These are phyloP conservation scores for Physaria fendleri DNA, from an alignment of 345 rosid genomes.

Conservation along the genomic window DNA sequence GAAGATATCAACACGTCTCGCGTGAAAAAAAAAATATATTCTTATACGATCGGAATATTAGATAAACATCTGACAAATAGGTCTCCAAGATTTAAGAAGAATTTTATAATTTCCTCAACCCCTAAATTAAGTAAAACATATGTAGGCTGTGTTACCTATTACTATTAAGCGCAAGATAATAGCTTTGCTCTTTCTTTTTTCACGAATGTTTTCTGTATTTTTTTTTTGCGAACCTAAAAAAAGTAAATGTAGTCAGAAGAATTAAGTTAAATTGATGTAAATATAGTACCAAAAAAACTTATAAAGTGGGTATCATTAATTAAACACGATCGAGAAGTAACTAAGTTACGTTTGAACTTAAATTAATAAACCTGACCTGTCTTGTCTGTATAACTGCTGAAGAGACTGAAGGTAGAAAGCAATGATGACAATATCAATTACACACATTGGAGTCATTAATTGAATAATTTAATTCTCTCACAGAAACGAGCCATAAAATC, in stretches of 20 bases:
- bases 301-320: not conserved
- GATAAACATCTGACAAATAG: not conserved
- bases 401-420: constrained; percentile 20
- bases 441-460: not conserved
- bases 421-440: constrained; percentile 19
- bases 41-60: not conserved
- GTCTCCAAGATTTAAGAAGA: not conserved
- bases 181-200: not conserved
- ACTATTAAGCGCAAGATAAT: too few relatives aligned
- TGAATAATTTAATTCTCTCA: not conserved
- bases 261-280: not conserved
- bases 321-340: not conserved
- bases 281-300: not conserved
- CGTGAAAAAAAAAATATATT: not conserved
- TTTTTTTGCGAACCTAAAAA: not conserved
- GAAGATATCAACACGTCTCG: constrained; percentile 3
- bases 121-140: not conserved
- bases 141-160: too few relatives aligned
- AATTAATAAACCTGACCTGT: constrained; percentile 17
- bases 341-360: not conserved
- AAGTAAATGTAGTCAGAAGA: not conserved
- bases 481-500: not conserved
- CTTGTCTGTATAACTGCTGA: constrained; percentile 25
- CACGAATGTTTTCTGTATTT: not conserved
- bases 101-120: not conserved